Percentiles rank a stretch among this genome's conserved stretches.
Conservation (phyloP, 768 basidiomycete genomes). For the Lepiota venenata region DNA sequence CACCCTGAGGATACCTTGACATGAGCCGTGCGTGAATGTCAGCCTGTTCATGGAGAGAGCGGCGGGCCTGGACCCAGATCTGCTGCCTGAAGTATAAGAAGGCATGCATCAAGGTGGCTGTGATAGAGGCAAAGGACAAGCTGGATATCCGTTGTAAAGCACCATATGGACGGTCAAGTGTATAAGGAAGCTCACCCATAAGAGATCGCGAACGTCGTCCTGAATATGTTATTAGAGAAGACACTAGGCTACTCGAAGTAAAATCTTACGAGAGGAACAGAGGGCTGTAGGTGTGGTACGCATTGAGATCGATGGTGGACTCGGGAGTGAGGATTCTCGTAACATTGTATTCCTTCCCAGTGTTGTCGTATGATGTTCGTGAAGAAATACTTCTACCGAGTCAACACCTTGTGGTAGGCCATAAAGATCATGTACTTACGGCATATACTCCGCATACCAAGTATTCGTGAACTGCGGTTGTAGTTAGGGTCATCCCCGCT, state of each 20-base stretch:
- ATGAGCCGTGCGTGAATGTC: conserved; percentile 83
- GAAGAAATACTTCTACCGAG: conserved; percentile 45
- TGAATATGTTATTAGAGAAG: conserved; percentile 4
- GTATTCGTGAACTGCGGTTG: conserved; percentile 51
- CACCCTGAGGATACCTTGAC: conserved; percentile 57
- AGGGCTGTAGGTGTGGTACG: conserved; percentile 53
- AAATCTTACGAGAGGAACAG: conserved; percentile 48
- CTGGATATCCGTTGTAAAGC: conserved; percentile 42
- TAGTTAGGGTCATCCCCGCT: background rate
- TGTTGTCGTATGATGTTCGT: conserved; percentile 60
- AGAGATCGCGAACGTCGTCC: conserved; percentile 67
- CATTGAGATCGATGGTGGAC: conserved; percentile 46
- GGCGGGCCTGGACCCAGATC: conserved; percentile 64
- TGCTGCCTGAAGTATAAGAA: conserved; percentile 71
- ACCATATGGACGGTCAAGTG: background rate
- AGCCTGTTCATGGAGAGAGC: conserved; percentile 69
- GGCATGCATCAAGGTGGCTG: conserved; percentile 68
- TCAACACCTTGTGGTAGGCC: background rate
- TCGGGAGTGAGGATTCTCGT: conserved; percentile 48
- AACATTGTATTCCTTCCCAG: conserved; percentile 53
- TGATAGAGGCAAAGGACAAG: conserved; percentile 73
- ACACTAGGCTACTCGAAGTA: background rate
- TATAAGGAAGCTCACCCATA: conserved; percentile 42
- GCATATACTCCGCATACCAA: conserved; percentile 52
- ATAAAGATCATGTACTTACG: conserved; percentile 30